Evolutionary conservation across 228 moss, liverwort and hornwort genomes (phyloP), one percentile per base, ranked within the genome.

Genomic region (Sphagnum magellanicum): DNA sequence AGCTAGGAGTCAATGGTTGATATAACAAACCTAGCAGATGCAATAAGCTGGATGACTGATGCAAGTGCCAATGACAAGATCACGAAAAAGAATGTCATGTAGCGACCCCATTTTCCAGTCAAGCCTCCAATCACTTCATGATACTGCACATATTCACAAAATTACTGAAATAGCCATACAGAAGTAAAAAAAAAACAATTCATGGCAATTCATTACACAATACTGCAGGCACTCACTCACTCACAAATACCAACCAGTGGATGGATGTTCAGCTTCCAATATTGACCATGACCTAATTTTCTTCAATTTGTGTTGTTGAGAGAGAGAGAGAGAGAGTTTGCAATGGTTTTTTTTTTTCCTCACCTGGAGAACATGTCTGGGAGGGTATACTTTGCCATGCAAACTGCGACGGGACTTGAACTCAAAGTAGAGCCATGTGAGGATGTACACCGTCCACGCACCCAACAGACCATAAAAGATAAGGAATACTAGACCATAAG

Each of bases 41-140:
- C 78, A 49, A 93, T 83, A 9, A 93, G 75, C 50, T 93, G 85
- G 66, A 91, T 85, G 72, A 85, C 85, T 5, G 81, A 83, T 7
- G 83, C 89, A 55, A 89, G 65, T 65, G 85, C 74, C 48, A 93
- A 64, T 12, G 87, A 75, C 52, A 83, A 50, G 51, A 93, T 87
- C 6, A 87, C 84, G 64, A 93, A 89, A 71, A 77, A 66, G 60
- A 81, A 83, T 6, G 91, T 87, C 70, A 87, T 5, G 4, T 76
- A 71, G 13, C 81, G 67, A 15, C 73, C 74, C 66, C 72, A 76
- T 60, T 63, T 82, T 17, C 92, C 92, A 17, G 80, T 60, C 51
- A 88, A 15, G 14, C 82, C 84, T 66, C 72, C 81, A 52, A 92
- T 88, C 51, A 92, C 90, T 70, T 92, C 90, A 65, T 92, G 88